phyloP scores from a whole-genome alignment of 2,329 filamentous ascomycete species.

The Phaeosphaeria sp. region DNA sequence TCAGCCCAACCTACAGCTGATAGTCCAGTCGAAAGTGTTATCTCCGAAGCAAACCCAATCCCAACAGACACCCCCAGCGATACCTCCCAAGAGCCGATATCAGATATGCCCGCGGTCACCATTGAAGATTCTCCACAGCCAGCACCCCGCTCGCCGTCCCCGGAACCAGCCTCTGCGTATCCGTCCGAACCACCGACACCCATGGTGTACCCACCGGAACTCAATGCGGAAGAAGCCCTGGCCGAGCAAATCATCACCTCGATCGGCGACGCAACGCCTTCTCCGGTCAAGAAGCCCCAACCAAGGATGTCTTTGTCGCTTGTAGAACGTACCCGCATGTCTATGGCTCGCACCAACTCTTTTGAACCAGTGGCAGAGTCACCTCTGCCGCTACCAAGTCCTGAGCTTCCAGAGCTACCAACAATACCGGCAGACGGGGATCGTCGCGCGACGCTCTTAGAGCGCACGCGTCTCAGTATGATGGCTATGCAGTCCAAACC shows the following conservation, averaged over 20 bases:
- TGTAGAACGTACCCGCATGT: slow-evolving; percentile 55
- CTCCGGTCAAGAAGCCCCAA: slow-evolving; percentile 47
- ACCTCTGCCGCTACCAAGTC: slow-evolving; percentile 19
- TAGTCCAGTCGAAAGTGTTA: slow-evolving; percentile 6
- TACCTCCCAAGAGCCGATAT: slow-evolving; percentile 5
- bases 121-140: slow-evolving; percentile 5
- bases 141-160: slow-evolving; percentile 11
- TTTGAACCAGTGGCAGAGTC: slow-evolving; percentile 36
- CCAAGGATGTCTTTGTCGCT: slow-evolving; percentile 52
- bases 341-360: slow-evolving; percentile 48
- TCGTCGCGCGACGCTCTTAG: slow-evolving; percentile 59
- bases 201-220: slow-evolving; percentile 25
- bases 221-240: slow-evolving; percentile 37
- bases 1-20: slow-evolving; percentile 5
- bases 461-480: slow-evolving; percentile 84
- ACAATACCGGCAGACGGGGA: slow-evolving; percentile 24
- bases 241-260: slow-evolving; percentile 50
- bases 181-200: slow-evolving; percentile 20
- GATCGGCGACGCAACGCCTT: slow-evolving; percentile 48
- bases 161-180: slow-evolving; percentile 21
- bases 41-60: slow-evolving; percentile 1
- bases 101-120: slow-evolving; percentile 3
- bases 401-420: slow-evolving; percentile 19
- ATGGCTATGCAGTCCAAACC: slow-evolving; percentile 59
- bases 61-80: slow-evolving; percentile 16